Base-by-base conservation (phyloP, 2,329 filamentous ascomycete species). In the Emergomyces africanus region DNA sequence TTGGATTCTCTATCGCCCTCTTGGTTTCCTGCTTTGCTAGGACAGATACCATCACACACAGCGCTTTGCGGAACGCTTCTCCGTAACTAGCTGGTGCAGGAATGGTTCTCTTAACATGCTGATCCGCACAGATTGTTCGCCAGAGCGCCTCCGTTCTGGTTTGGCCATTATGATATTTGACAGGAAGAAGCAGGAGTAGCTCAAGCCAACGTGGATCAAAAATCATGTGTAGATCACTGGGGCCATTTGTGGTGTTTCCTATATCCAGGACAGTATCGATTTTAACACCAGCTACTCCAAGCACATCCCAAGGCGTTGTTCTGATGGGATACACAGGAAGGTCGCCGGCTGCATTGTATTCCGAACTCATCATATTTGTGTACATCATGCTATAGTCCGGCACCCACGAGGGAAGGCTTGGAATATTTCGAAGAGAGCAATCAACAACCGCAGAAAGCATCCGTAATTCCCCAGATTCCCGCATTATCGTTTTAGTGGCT, bases 171-270 rank as follows among this genome's bases (percentile, higher is more conserved):
- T 60, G 60, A 30, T 63, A 63, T 23, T 54, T 41, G 5, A 55
- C 50, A 6, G 57, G 60, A 5, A 63, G 35, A 25, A 57, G 50
- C 15, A 61, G 48, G 9, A 58, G 44, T 9, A 63, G 20, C 35
- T 61, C 58, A 30, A 61, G 46, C 60, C 61, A 63, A n/a, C 53
- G 56, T 5, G 54, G 60, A 44, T 63, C 61, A 44, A 63, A 63
- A 28, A 61, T 55, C 35, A 59, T 59, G 18, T 48, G 44, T 18
- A 33, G 49, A 41, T 61, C 60, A 18, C 30, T 44, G 1, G 54
- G 53, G 3, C 54, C 49, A 15, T 54, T 41, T 1, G 60, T 58
- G n/a, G 57, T 57, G 39, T 55, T 60, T 18, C 60, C 60, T 41
- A 60, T 57, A 18, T 55, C 30, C 37, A 57, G 15, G n/a, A 63